Evolutionary conservation across 2,329 filamentous ascomycete genomes (phyloP), one percentile per base, ranked within the genome.

Genomic region (Chrysoporthe puriensis): DNA sequence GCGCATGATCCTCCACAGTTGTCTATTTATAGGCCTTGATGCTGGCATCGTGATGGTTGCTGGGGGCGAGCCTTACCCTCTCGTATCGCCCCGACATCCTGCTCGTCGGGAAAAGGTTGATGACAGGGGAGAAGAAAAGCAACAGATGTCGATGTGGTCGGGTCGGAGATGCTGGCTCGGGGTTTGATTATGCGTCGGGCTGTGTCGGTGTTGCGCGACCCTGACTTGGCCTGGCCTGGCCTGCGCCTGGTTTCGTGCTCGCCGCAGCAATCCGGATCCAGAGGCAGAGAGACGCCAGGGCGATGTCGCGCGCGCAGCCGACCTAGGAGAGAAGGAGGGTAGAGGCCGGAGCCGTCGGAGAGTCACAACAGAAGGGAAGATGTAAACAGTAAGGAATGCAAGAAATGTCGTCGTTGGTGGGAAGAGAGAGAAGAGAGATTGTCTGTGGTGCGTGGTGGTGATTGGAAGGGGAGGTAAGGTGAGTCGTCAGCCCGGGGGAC

Each of bases 31-130:
- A 58, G 16, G 7, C 34, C 21, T 21, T 21, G 56, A 11, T 58
- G 34, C 32, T 11, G 34, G 3, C 21, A 9, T 40, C 7, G 34
- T 42, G 18, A 16, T 60, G n/a, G 11, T 42, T 40, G 36, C 16
- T 18, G 6, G 26, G 2, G 9, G 14, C 11, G 48, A 13, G 21
- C 21, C 84, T 70, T 81, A 88, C 86, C 80, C 86, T 81, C 75
- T 88, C 86, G 76, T 90, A 90, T 62, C 83, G 79, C 72, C 81
- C 82, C 70, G 85, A 75, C 85, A 88, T 88, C 72, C 74, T 79
- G 76, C 69, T 69, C 61, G 70, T 63, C 70, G 50, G 60, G n/a
- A 60, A 42, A 16, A 32, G 52, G 44, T 13, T 60, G n/a, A 1
- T n/a, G 43, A 44, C 34, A 44, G 54, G 42, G 36, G 5, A 58